Base-by-base conservation (phyloP, 345 rosid genomes). In the Eucalyptus decipiens region DNA sequence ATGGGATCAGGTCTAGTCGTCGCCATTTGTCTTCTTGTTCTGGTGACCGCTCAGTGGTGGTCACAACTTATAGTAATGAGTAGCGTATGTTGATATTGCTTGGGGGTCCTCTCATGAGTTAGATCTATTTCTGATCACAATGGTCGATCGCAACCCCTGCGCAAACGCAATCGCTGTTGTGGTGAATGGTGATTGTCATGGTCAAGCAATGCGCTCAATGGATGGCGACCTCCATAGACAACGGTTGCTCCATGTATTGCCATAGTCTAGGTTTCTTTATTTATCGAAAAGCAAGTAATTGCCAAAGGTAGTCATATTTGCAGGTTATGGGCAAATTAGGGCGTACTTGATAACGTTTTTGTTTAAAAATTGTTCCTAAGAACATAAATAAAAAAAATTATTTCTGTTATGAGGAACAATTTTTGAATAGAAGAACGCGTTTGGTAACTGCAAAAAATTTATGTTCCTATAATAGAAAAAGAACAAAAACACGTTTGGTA, bases 361-460 rank as follows among this genome's bases (percentile, higher is more conserved):
- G 3, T 49, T 49, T 2, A 3, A 49, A 49, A 15, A 49, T 49
- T 15, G 7, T 15, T 49, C 1, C 0, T 49, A 1, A 2, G 3
- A 49, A 49, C 7, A 49, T 49, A 49, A 15, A 15, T 49, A 49
- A 0, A 49, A 49, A 49, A 49, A 49, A 15, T 2, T 15, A 14
- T 49, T 49, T 49, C 0, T 49, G 1, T 15, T 49, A 0, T 1
- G 7, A 49, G 0, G 1, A 49, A 49, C 3, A 14, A 49, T 49
- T 49, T 49, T 49, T 15, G 0, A 49, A 49, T 1, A 5, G 7
- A 14, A 15, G 1, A 15, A 49, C 0, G 3, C 0, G 1, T 15
- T 49, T 49, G 6, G 16, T 48, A 49, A 49, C 0, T 0, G 7
- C 1, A 49, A 1, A 15, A 49, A 49, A 49, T 15, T 49, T 49